These are phyloP conservation scores for Xylariaceae sp. DNA, from an alignment of 2,329 filamentous ascomycete species.

Conservation along the genomic window DNA sequence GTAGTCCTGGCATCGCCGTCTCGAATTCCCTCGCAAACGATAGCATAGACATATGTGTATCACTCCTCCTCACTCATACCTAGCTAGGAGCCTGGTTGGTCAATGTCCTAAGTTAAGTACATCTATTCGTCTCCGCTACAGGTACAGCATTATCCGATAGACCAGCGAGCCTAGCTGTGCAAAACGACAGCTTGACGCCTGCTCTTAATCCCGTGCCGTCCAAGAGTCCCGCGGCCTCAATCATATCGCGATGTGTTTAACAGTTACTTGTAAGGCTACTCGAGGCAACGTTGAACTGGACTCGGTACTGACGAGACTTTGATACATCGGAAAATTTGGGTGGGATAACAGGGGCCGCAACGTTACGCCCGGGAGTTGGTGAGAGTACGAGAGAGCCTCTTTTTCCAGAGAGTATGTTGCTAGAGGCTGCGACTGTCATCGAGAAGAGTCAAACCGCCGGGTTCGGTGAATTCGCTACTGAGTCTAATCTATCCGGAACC, in stretches of 20 bases:
- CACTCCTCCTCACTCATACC: not conserved
- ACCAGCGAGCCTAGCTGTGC: not conserved
- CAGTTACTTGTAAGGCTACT: not conserved
- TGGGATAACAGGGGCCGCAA: not conserved
- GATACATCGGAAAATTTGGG: constrained; percentile 6
- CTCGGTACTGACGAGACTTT: not conserved
- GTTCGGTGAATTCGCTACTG: constrained; percentile 4
- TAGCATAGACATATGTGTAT: not conserved
- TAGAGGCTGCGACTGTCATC: not conserved
- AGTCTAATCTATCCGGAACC: constrained; percentile 16
- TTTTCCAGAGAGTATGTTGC: not conserved
- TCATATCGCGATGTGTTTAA: not conserved
- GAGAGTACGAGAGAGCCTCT: not conserved
- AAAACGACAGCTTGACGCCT: no score
- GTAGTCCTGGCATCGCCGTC: not conserved
- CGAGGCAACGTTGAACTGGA: not conserved
- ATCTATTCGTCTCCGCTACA: not conserved
- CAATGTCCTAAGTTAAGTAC: not conserved
- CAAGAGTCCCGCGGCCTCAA: not conserved
- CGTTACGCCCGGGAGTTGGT: not conserved
- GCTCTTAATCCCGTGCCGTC: no score
- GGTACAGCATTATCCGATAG: not conserved
- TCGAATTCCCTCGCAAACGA: not conserved
- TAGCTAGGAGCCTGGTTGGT: not conserved
- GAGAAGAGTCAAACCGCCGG: not conserved